Base-by-base conservation (phyloP, 495 filamentous ascomycete species). In the Penicillium antarcticum region DNA sequence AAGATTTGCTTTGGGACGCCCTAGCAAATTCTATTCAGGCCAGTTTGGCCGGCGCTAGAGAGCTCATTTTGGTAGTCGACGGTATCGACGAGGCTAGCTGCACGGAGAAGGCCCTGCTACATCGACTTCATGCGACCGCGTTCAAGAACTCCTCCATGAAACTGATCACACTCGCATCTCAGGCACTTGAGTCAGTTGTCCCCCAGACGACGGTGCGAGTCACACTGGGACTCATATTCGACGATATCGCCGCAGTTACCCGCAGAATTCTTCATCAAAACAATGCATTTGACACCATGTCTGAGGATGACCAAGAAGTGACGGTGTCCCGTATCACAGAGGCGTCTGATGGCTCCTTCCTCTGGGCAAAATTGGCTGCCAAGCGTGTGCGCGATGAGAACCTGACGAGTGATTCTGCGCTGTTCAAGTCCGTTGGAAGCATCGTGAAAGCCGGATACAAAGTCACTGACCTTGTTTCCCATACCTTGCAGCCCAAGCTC, bases 301-400 rank as follows among this genome's bases (percentile, higher is more conserved):
- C 26, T 29, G 26, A 29, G 1, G 26, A 32, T 35, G 5, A 21
- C 37, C 5, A 36, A 48, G 63, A 66, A 14, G 39, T 63, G 6
- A 42, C 14, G 4, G 53, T 63, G n/a, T 52, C 48, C 13, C 56
- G 56, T 2, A 56, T 66, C 14, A 50, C 57, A 7, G 55, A 66
- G 26, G 54, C 60, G 10, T 38, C 63, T 6, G 37, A 63, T 37
- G 59, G 63, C 13, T 66, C 60, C 5, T 66, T 66, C 37, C 33
- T 66, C 1, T 63, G 57, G 57, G 63, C 60, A 5, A 66, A 63
- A 32, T 41, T 66, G 12, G 52, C 60, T 6, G 23, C 56, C 3
- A 61, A 55, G 34, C 50, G 45, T 3, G 32, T 56, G 12, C 48
- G 56, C 4, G 49, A 45, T 18, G 62, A 59, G 23, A 38, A 21